These are phyloP conservation scores for Suhomyces kunorum DNA, from an alignment of 1,139 yeast species.

Conservation along the genomic window DNA sequence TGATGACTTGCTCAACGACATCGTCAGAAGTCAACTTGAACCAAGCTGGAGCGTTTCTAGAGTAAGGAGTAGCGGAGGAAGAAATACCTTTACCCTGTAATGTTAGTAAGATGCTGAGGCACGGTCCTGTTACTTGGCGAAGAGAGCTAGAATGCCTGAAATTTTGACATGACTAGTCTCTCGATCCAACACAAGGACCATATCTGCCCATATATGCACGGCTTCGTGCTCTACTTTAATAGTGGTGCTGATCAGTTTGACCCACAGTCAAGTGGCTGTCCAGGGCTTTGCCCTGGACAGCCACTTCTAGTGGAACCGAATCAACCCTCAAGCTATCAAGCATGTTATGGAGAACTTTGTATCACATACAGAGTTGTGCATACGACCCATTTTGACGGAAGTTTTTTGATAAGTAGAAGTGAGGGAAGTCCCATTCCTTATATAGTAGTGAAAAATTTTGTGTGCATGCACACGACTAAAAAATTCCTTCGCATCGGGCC, in stretches of 20 bases:
- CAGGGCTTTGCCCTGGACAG: neutral
- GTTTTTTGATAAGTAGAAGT: slow-evolving; percentile 22
- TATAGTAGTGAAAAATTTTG: slow-evolving; percentile 18
- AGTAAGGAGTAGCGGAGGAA: slow-evolving; percentile 98
- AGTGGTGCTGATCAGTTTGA: slow-evolving; percentile 28
- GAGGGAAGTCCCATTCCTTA: slow-evolving; percentile 4
- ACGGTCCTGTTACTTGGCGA: neutral
- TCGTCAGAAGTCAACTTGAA: slow-evolving; percentile 95
- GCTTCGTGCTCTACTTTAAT: slow-evolving; percentile 12
- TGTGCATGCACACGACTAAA: slow-evolving; percentile 15
- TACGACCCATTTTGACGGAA: slow-evolving; percentile 72
- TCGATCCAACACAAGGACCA: neutral
- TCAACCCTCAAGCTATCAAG: slow-evolving; percentile 27
- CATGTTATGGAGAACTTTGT: slow-evolving; percentile 15
- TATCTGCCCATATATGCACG: slow-evolving; percentile 2
- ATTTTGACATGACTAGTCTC: slow-evolving; percentile 11
- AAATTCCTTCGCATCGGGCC: slow-evolving; percentile 1
- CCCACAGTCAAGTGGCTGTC: slow-evolving; percentile 23
- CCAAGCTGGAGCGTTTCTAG: slow-evolving; percentile 99
- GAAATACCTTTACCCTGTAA: slow-evolving; percentile 97
- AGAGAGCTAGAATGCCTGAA: neutral
- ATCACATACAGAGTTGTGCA: slow-evolving; percentile 75
- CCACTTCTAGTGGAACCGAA: slow-evolving; percentile 25
- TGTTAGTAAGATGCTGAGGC: slow-evolving; percentile 12
- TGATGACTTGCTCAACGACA: slow-evolving; percentile 97